Percentiles rank a stretch among this genome's conserved stretches.
phyloP scores from a whole-genome alignment of 2,329 filamentous ascomycete genomes.

The Corinectria fuckeliana region DNA sequence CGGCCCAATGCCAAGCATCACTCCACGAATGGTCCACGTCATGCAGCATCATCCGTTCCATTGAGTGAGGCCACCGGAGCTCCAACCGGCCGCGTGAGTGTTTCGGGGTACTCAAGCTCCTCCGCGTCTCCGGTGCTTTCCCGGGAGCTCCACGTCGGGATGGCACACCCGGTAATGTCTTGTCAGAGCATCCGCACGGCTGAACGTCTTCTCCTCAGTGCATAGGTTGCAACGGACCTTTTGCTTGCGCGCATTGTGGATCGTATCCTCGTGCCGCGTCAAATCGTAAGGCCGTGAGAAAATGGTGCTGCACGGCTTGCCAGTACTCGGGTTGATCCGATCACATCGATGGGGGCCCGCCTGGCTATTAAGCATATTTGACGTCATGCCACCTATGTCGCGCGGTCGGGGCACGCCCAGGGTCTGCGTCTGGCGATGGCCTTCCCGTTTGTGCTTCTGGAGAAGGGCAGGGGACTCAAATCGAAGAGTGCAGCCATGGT shows the following conservation, averaged over 20 bases:
- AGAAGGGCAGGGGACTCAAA: constrained; percentile 88
- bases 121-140: constrained; percentile 56
- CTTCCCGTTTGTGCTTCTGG: constrained; percentile 95
- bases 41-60: constrained; percentile 37
- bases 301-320: constrained; percentile 91
- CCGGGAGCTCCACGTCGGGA: constrained; percentile 84
- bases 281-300: constrained; percentile 97
- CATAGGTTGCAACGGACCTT: constrained; percentile 94
- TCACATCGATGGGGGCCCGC: constrained; percentile 93
- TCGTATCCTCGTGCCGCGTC: constrained; percentile 95
- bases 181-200: constrained; percentile 91
- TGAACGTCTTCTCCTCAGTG: constrained; percentile 97
- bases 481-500: constrained; percentile 85
- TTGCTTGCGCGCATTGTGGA: constrained; percentile 92
- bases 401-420: constrained; percentile 37
- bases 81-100: neutral
- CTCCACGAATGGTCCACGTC: constrained; percentile 32
- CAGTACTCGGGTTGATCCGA: constrained; percentile 91
- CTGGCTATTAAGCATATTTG: constrained; percentile 77
- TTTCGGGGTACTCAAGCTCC: constrained; percentile 23
- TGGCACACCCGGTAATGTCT: constrained; percentile 95
- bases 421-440: constrained; percentile 77
- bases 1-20: constrained; percentile 29
- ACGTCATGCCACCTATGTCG: constrained; percentile 51
- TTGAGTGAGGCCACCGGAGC: constrained; percentile 12